Base-by-base conservation (phyloP, 2,329 filamentous ascomycete species). In the Trematosphaeria pertusa region DNA sequence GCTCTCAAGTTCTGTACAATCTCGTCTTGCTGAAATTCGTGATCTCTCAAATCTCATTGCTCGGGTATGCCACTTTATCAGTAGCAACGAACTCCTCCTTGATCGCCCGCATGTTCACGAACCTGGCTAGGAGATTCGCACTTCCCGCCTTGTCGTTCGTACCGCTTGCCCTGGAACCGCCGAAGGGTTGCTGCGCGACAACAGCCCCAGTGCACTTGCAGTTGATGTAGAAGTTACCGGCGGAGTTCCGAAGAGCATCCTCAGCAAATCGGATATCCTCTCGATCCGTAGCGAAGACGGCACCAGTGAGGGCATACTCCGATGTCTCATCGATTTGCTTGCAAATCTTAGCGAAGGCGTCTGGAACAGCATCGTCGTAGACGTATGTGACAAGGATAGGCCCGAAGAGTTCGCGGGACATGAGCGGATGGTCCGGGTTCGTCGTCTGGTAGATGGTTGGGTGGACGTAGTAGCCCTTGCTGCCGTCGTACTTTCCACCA, bases 201-300 rank as follows among this genome's bases (percentile, higher is more conserved):
- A 77, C 74, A 5, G 75, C 72, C 22, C 69, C 80, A 2, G 80
- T 83, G 50, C 76, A 87, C 81, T 92, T 92, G 78, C 86, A 88
- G 76, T 92, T 93, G 74, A 93, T 80, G 75, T 93, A 93, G 70
- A 92, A 92, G 77, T 93, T 93, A 32, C 89, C 89, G 0, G 89
- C 88, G 0, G 86, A 77, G 67, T 91, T 85, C 55, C 87, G 79
- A 42, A 93, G 78, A 50, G 79, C 81, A 59, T 91, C 83, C 71
- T 91, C 88, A 0, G 88, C 89, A 45, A 79, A 79, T 18, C 85
- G 81, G 48, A 91, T 75, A 11, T 81, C 86, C 36, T 79, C 73
- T 31, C 89, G 78, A 71, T 91, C 87, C 45, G 79, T 73, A 8
- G 89, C 87, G 69, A 93, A 93, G 43, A 93, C 78, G 48, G 87